These are phyloP conservation scores for Colletotrichum phormii DNA, from an alignment of 2,329 filamentous ascomycete species.

Conservation along the genomic window DNA sequence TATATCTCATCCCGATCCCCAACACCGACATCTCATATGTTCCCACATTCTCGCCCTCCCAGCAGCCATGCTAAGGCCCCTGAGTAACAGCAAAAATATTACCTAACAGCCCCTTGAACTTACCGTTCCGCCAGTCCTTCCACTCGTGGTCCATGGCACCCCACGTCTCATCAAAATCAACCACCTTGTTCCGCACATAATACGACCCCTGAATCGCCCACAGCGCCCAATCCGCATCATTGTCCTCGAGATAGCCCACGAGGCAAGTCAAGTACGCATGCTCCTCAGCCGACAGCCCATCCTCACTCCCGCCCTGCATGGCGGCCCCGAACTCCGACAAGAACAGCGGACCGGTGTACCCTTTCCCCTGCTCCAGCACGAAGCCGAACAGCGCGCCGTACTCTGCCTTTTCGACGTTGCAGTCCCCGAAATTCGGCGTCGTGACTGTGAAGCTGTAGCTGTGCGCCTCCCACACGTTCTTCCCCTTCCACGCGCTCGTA, in stretches of 20 bases:
- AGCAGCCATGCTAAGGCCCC: slow-evolving; percentile 42
- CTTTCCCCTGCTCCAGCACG: slow-evolving; percentile 58
- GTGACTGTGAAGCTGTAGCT: slow-evolving; percentile 67
- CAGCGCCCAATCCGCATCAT: slow-evolving; percentile 70
- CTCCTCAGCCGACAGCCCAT: slow-evolving; percentile 57
- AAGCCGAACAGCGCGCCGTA: slow-evolving; percentile 64
- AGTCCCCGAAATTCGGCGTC: slow-evolving; percentile 55
- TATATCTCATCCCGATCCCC: not conserved
- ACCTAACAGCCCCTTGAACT: slow-evolving; percentile 50
- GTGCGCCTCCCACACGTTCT: slow-evolving; percentile 72
- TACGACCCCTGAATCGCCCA: slow-evolving; percentile 71
- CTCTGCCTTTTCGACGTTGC: slow-evolving; percentile 53
- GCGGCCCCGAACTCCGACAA: slow-evolving; percentile 70
- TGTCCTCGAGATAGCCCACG: slow-evolving; percentile 62
- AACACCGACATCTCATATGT: not conserved
- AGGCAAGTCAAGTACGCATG: slow-evolving; percentile 63
- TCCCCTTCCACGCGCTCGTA: slow-evolving; percentile 57
- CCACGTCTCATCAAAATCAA: slow-evolving; percentile 65
- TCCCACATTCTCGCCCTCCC: not conserved
- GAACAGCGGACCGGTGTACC: slow-evolving; percentile 65
- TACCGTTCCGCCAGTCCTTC: slow-evolving; percentile 51
- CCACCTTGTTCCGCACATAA: slow-evolving; percentile 62
- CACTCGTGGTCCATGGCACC: slow-evolving; percentile 59
- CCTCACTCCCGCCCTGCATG: slow-evolving; percentile 54
- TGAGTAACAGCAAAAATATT: slow-evolving; percentile 53